phyloP scores from a whole-genome alignment of 345 rosid genomes.

The Hibiscus syriacus region DNA sequence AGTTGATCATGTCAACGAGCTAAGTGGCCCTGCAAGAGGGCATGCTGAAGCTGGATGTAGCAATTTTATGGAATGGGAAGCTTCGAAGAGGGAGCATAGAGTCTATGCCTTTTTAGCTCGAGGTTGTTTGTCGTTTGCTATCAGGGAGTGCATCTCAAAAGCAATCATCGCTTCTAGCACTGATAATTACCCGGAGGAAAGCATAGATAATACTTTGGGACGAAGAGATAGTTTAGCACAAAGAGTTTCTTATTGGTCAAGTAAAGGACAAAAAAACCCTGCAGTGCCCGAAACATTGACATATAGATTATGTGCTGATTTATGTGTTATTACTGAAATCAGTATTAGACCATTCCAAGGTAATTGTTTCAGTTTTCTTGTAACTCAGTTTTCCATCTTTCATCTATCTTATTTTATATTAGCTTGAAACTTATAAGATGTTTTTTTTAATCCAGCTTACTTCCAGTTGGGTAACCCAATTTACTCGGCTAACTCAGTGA shows the following conservation, averaged over 20 bases:
- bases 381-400: background rate
- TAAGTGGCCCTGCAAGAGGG: constrained; percentile 4
- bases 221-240: constrained; percentile 35
- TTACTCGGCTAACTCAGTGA: constrained; percentile 69
- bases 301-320: constrained; percentile 54
- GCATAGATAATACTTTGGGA: constrained; percentile 63
- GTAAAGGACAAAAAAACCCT: constrained; percentile 59
- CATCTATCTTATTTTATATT: background rate
- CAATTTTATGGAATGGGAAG: constrained; percentile 33
- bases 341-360: constrained; percentile 78
- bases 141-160: constrained; percentile 39
- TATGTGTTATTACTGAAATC: constrained; percentile 68
- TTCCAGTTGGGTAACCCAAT: constrained; percentile 67
- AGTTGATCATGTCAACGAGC: constrained; percentile 41
- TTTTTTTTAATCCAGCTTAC: constrained; percentile 45
- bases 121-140: constrained; percentile 30
- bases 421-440: background rate
- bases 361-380: constrained; percentile 15
- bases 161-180: constrained; percentile 88
- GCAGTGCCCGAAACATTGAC: constrained; percentile 74
- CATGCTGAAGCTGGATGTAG: constrained; percentile 46
- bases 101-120: constrained; percentile 53
- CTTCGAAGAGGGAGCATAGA: constrained; percentile 58
- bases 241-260: constrained; percentile 86
- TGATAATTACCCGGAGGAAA: constrained; percentile 73